phyloP scores from a whole-genome alignment of 805 yeast genomes.

The Hemisphaericaspora nanyangensis region DNA sequence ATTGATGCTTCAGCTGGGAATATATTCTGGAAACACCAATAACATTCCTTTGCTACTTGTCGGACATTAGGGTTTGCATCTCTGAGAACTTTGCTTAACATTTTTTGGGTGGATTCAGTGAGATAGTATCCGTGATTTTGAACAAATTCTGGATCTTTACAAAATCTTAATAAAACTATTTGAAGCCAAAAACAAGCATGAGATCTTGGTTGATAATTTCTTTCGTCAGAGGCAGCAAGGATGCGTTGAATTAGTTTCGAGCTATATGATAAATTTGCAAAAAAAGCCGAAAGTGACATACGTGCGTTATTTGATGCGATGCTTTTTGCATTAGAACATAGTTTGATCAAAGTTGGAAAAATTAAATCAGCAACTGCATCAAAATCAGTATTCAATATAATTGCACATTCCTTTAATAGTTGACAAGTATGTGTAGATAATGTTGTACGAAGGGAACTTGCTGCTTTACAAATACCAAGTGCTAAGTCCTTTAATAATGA shows the following conservation, averaged over 20 bases:
- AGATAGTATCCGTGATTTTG: constrained; percentile 21
- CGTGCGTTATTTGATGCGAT: constrained; percentile 59
- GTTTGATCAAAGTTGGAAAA: constrained; percentile 45
- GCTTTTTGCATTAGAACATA: constrained; percentile 59
- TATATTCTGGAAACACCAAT: constrained; percentile 60
- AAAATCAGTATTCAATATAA: constrained; percentile 33
- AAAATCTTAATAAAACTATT: constrained; percentile 52
- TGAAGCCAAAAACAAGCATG: constrained; percentile 71
- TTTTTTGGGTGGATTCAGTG: constrained; percentile 44
- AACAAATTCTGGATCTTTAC: constrained; percentile 26
- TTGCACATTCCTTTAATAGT: constrained; percentile 63
- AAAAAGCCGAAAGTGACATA: constrained; percentile 51
- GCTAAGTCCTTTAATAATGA: constrained; percentile 20
- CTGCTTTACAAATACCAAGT: constrained; percentile 64
- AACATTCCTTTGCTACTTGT: constrained; percentile 67
- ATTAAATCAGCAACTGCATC: constrained; percentile 51
- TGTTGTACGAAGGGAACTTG: constrained; percentile 78
- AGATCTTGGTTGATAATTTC: constrained; percentile 65
- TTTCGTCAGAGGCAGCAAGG: constrained; percentile 55
- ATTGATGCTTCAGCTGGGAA: constrained; percentile 52
- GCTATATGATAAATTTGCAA: constrained; percentile 53
- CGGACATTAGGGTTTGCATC: constrained; percentile 84
- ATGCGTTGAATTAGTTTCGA: constrained; percentile 50
- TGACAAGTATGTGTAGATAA: constrained; percentile 74
- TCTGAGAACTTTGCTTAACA: constrained; percentile 56